Conservation (phyloP, 108 stramenopile species). For the Nitzschia palea region DNA sequence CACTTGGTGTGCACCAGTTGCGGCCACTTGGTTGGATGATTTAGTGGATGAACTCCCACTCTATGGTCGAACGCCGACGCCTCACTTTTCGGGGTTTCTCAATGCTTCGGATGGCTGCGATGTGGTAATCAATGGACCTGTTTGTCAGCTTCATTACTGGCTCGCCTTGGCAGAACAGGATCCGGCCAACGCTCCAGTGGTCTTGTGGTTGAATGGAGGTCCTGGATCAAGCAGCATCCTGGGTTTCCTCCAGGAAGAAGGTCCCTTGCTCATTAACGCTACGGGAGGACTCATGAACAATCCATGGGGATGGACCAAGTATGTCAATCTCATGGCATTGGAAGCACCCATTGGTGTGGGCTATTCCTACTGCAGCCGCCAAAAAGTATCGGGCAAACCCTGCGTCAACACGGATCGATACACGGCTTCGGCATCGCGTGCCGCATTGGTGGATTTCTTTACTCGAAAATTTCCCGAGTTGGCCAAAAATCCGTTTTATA, state of each 20-base stretch:
- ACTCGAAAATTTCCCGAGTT: slow-evolving; percentile 76
- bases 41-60: slow-evolving; percentile 46
- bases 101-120: slow-evolving; percentile 60
- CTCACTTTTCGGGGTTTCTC: slow-evolving; percentile 56
- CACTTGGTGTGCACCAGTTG: not conserved
- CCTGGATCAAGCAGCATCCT: slow-evolving; percentile 48
- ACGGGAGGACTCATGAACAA: slow-evolving; percentile 56
- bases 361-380: slow-evolving; percentile 64
- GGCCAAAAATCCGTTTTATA: slow-evolving; percentile 63
- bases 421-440: slow-evolving; percentile 69
- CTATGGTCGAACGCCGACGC: slow-evolving; percentile 53
- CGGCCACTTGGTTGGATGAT: slow-evolving; percentile 41
- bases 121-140: slow-evolving; percentile 37
- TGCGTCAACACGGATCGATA: slow-evolving; percentile 75
- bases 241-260: slow-evolving; percentile 62
- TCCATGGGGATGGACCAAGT: slow-evolving; percentile 68
- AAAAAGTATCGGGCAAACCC: slow-evolving; percentile 29
- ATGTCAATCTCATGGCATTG: slow-evolving; percentile 67
- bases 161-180: slow-evolving; percentile 50
- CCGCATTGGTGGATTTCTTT: slow-evolving; percentile 66
- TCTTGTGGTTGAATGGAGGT: slow-evolving; percentile 71
- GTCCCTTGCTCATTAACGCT: slow-evolving; percentile 57
- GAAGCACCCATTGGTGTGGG: slow-evolving; percentile 89
- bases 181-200: slow-evolving; percentile 22
- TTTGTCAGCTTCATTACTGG: slow-evolving; percentile 62